Conservation (phyloP, 352 stramenopile genomes). For the Phytophthora meadii region DNA sequence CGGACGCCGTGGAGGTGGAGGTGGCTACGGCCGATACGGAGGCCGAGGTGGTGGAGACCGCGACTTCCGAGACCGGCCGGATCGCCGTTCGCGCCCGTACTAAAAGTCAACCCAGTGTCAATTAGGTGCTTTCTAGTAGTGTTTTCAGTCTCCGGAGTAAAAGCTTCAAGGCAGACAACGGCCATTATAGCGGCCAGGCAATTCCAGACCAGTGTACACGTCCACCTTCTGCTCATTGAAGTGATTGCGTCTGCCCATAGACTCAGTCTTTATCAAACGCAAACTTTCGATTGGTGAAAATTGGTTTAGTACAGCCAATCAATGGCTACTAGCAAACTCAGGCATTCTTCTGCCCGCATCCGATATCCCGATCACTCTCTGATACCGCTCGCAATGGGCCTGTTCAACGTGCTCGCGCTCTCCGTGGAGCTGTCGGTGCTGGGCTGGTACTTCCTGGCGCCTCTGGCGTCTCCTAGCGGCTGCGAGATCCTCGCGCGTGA, state of each 20-base stretch:
- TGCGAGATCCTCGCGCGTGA: conserved; percentile 45
- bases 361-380: conserved; percentile 20
- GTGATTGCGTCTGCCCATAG: conserved; percentile 1
- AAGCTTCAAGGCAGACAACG: conserved; percentile 3
- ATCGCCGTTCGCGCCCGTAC: conserved; percentile 70
- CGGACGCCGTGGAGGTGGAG: conserved; percentile 49
- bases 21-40: conserved; percentile 46
- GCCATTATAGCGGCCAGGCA: not conserved
- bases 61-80: conserved; percentile 57
- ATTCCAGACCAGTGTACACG: conserved; percentile 3
- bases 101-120: conserved; percentile 30
- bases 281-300: conserved; percentile 28
- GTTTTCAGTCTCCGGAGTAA: conserved; percentile 8
- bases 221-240: conserved; percentile 9
- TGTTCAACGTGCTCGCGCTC: conserved; percentile 74
- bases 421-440: conserved; percentile 62
- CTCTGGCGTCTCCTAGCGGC: conserved; percentile 39
- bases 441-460: conserved; percentile 61
- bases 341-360: conserved; percentile 7
- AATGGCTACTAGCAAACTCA: conserved; percentile 25
- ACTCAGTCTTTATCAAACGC: not conserved
- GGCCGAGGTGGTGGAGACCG: conserved; percentile 48
- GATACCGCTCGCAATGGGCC: conserved; percentile 50
- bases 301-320: conserved; percentile 18
- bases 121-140: conserved; percentile 27